Percentiles rank a stretch among this genome's conserved stretches.
phyloP scores from a whole-genome alignment of 2,329 filamentous ascomycete species.

The Diatrype stigma region DNA sequence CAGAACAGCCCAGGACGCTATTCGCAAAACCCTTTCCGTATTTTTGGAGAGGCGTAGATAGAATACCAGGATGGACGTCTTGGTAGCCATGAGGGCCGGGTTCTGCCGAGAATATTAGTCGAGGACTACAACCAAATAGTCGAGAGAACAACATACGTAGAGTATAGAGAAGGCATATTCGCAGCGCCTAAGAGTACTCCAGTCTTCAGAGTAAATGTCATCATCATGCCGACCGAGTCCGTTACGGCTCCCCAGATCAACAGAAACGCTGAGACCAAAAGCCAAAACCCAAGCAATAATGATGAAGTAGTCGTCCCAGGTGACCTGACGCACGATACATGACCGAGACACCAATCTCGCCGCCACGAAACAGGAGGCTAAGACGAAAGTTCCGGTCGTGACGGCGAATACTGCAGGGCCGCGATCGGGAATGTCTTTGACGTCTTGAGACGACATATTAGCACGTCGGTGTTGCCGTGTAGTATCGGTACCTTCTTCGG shows the following conservation, averaged over 20 bases:
- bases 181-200: slow-evolving; percentile 48
- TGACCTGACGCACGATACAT: slow-evolving; percentile 67
- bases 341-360: slow-evolving; percentile 70
- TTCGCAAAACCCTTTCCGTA: slow-evolving; percentile 69
- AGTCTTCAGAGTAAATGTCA: slow-evolving; percentile 50
- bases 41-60: slow-evolving; percentile 80
- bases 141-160: slow-evolving; percentile 42
- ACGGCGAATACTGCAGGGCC: slow-evolving; percentile 64
- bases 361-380: slow-evolving; percentile 71
- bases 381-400: slow-evolving; percentile 61
- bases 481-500: slow-evolving; percentile 1
- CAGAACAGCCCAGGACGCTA: slow-evolving; percentile 77
- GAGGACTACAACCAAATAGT: no score
- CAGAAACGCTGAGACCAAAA: slow-evolving; percentile 63
- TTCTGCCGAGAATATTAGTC: slow-evolving; percentile 50
- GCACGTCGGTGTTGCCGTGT: slow-evolving; percentile 18
- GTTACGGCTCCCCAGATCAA: slow-evolving; percentile 58
- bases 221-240: slow-evolving; percentile 66
- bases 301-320: slow-evolving; percentile 79
- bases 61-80: slow-evolving; percentile 89
- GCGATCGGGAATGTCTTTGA: slow-evolving; percentile 34
- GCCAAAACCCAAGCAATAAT: slow-evolving; percentile 71
- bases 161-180: slow-evolving; percentile 64
- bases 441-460: slow-evolving; percentile 15
- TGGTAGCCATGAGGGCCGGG: slow-evolving; percentile 83